Conservation (phyloP, 2,329 filamentous ascomycete species). For the Daldinia sp. region DNA sequence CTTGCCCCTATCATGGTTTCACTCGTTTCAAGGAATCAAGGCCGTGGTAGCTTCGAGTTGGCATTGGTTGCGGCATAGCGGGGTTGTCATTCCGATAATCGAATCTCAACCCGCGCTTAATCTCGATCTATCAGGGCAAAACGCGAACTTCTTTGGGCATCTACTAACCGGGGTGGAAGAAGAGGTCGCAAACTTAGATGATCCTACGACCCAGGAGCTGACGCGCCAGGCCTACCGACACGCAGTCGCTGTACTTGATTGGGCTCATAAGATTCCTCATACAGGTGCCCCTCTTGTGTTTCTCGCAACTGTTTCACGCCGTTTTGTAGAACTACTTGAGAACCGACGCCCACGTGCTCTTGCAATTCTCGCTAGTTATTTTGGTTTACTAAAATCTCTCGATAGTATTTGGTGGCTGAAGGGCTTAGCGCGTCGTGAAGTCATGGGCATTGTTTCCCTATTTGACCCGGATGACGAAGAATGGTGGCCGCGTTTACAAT, state of each 20-base stretch:
- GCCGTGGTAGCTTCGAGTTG: conserved; percentile 70
- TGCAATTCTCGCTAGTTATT: conserved; percentile 71
- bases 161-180: conserved; percentile 66
- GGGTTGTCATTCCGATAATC: conserved; percentile 67
- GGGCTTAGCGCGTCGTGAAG: conserved; percentile 70
- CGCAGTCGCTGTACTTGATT: conserved; percentile 71
- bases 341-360: conserved; percentile 67
- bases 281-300: conserved; percentile 68
- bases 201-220: conserved; percentile 33
- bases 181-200: conserved; percentile 54
- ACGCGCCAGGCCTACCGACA: conserved; percentile 68
- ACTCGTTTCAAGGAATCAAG: conserved; percentile 73
- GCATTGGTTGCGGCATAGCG: conserved; percentile 68
- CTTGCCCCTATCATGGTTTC: conserved; percentile 71
- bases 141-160: conserved; percentile 67
- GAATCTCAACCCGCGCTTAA: conserved; percentile 70
- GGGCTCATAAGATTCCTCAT: conserved; percentile 68
- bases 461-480: conserved; percentile 64
- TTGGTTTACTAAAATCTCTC: conserved; percentile 69
- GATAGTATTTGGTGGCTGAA: conserved; percentile 74
- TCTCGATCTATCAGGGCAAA: conserved; percentile 63
- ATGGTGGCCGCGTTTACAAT: conserved; percentile 69
- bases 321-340: conserved; percentile 67
- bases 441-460: conserved; percentile 68
- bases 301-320: conserved; percentile 69